Evolutionary conservation across 1,284 basidiomycete genomes (phyloP).

Genomic region (Sanghuangporus sanghuang): DNA sequence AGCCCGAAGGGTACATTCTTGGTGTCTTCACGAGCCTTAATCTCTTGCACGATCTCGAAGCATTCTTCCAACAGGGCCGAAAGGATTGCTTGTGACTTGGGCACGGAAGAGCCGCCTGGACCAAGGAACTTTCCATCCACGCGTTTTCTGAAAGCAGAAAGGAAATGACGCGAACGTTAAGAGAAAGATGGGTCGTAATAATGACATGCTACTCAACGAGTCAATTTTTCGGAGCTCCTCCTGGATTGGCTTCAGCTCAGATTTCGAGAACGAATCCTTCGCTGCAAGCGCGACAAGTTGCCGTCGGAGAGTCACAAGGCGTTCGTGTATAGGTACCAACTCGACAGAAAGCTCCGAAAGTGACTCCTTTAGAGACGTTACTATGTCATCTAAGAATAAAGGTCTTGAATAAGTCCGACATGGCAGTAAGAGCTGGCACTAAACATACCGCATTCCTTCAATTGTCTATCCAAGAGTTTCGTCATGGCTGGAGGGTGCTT

Average conservation of each 20-base stretch:
- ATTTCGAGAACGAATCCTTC: constrained; percentile 78
- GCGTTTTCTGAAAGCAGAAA: constrained; percentile 56
- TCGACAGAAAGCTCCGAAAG: constrained; percentile 82
- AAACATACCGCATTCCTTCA: constrained; percentile 85
- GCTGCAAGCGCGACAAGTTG: constrained; percentile 88
- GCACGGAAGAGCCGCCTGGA: constrained; percentile 82
- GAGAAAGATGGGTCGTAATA: constrained; percentile 24
- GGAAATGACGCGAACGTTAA: neutral
- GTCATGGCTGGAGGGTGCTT: constrained; percentile 87
- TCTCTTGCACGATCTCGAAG: constrained; percentile 95
- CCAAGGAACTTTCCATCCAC: constrained; percentile 96
- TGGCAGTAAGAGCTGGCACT: constrained; percentile 7
- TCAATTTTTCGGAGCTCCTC: constrained; percentile 96
- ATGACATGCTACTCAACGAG: constrained; percentile 61
- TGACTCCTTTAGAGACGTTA: constrained; percentile 76
- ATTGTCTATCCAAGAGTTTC: constrained; percentile 85
- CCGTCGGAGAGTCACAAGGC: constrained; percentile 83
- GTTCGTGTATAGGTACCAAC: constrained; percentile 85
- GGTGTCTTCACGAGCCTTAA: constrained; percentile 90
- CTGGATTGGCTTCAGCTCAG: constrained; percentile 85
- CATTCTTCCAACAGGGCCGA: constrained; percentile 92
- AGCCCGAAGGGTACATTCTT: constrained; percentile 86
- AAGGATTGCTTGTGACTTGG: constrained; percentile 86
- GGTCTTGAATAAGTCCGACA: constrained; percentile 8
- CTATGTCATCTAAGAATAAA: constrained; percentile 58